A percentile compares a stretch with the other conserved stretches of the same genome.
phyloP scores from a whole-genome alignment of 1,284 basidiomycete genomes.

The Marasmius tenuissimus region DNA sequence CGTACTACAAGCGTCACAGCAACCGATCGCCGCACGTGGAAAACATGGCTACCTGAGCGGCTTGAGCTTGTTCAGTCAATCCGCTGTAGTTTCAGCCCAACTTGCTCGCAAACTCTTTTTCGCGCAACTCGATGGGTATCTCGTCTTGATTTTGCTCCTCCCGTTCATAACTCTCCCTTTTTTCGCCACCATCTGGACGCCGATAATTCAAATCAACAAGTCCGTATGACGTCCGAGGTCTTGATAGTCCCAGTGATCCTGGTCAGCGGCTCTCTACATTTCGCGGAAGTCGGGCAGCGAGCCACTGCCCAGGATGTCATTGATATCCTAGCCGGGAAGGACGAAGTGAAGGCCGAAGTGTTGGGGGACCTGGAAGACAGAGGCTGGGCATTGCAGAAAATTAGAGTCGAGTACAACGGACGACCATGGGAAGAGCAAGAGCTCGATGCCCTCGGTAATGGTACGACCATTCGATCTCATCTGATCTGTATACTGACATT shows the following conservation, averaged over 20 bases:
- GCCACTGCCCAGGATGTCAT: conserved; percentile 63
- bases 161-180: too few relatives aligned
- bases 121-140: background rate
- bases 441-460: conserved; percentile 60
- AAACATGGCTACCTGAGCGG: background rate
- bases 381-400: conserved; percentile 68
- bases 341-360: conserved; percentile 51
- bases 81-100: background rate
- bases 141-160: background rate
- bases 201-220: background rate
- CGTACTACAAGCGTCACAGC: background rate
- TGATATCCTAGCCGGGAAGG: conserved; percentile 40
- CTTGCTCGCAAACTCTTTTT: background rate
- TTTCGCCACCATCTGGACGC: background rate
- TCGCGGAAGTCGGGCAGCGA: conserved; percentile 53
- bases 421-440: conserved; percentile 71
- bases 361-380: conserved; percentile 54
- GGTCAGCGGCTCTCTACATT: conserved; percentile 59
- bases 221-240: conserved; percentile 28
- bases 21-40: background rate
- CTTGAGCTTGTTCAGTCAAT: background rate
- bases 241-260: conserved; percentile 62
- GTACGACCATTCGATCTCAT: conserved; percentile 35
- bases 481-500: background rate
- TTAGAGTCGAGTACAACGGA: conserved; percentile 57